Evolutionary conservation across 306 rosid genomes (phyloP).

Genomic region (Canavalia ensiformis): DNA sequence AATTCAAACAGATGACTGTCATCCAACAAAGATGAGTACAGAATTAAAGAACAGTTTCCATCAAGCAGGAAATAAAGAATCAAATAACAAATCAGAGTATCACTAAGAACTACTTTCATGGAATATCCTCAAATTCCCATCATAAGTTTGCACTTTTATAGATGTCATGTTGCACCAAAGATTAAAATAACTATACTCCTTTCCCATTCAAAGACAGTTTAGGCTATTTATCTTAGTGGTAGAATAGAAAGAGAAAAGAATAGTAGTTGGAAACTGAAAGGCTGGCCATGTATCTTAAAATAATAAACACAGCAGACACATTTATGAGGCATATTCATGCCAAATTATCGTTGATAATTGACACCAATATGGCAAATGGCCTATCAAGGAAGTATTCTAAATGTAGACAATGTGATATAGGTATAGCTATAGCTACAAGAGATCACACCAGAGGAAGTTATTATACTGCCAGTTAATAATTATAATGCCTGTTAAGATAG

Average conservation of each 20-base stretch:
- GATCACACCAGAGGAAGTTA: not conserved
- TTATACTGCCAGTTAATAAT: not conserved
- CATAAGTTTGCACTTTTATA: not conserved
- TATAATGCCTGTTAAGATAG: not conserved
- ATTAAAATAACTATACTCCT: conserved; percentile 4
- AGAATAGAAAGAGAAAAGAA: not conserved
- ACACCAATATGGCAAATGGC: not conserved
- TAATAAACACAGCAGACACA: not conserved
- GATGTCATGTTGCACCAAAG: not conserved
- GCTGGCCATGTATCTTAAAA: not conserved
- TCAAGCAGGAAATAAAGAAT: conserved; percentile 33
- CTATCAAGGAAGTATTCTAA: not conserved
- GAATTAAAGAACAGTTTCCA: not conserved
- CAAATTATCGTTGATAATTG: not conserved
- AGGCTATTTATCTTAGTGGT: not conserved
- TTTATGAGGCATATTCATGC: not conserved
- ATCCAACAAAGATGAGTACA: not conserved
- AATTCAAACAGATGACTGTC: conserved; percentile 12
- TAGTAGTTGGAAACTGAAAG: not conserved
- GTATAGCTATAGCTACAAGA: not conserved
- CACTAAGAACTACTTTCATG: not conserved
- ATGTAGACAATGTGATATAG: not conserved
- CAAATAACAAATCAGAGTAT: conserved; percentile 1
- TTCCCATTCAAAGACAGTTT: conserved; percentile 2
- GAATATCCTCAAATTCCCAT: conserved; percentile 21